Conservation (phyloP, 2,329 filamentous ascomycete species). For the Clonostachys rhizophaga region DNA sequence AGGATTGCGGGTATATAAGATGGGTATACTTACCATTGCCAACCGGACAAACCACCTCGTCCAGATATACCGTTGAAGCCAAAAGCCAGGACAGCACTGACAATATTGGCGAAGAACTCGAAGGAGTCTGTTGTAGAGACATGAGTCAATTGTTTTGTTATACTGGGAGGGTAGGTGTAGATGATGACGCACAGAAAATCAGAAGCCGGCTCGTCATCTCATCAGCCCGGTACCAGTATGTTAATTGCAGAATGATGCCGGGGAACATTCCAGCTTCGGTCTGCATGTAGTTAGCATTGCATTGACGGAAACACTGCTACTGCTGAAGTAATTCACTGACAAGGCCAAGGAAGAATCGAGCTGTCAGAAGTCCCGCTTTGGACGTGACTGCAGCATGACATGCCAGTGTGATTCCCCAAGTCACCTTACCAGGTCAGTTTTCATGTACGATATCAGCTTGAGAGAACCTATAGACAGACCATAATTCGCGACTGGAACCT, state of each 20-base stretch:
- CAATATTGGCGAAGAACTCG: not conserved
- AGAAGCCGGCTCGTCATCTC: not conserved
- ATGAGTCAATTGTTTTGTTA: not conserved
- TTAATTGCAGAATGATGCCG: not conserved
- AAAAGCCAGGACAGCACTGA: not conserved
- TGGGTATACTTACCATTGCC: not conserved
- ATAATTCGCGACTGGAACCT: not conserved
- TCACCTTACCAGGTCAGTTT: not conserved
- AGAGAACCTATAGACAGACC: not conserved
- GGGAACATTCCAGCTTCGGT: not conserved
- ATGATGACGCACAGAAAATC: not conserved
- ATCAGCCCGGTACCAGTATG: not conserved
- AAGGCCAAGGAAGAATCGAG: not conserved
- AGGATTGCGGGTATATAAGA: too few species aligned
- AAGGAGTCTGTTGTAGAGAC: not conserved
- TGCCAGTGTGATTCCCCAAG: not conserved
- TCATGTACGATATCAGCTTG: not conserved
- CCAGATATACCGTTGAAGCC: not conserved
- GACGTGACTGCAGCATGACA: not conserved
- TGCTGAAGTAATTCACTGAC: not conserved
- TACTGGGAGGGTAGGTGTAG: not conserved
- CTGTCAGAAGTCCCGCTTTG: not conserved
- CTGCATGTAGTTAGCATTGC: not conserved
- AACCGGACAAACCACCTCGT: not conserved
- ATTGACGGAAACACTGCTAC: not conserved